Evolutionary conservation across 768 basidiomycete genomes (phyloP), one percentile per base, ranked within the genome.

Genomic region (Lentinus tigrinus): DNA sequence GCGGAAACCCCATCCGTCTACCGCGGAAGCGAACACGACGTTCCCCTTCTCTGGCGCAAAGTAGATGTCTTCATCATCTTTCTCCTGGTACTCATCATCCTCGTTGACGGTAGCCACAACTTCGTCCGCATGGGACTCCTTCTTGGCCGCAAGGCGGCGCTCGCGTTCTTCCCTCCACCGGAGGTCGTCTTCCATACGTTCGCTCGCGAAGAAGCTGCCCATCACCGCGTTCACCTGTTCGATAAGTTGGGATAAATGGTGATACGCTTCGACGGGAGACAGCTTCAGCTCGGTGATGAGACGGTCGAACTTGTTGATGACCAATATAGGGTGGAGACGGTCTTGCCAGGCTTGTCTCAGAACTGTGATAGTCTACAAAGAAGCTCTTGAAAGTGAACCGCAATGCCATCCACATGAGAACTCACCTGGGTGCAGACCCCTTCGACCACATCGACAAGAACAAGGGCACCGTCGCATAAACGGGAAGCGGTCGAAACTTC

Each of bases 161-260:
- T 98, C 93, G 27, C 91, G 85, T 62, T 93, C 93, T 76, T 98
- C 96, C 62, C 89, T 78, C 93, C 97, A 97, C 14, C 93, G 81
- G 21, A 94, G 73, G 73, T 98, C 95, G 60, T 98, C 95, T 62
- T 96, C 95, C 95, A 98, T 97, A 17, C 97, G 78, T 61, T 98
- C 96, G 2, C 89, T 83, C 3, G 95, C 94, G 67, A 95, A 98
- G 72, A 98, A 95, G 56, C 85, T 85, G 0, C 97, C 97, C 94
- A 98, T 96, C 50, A 98, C 93, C 0, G 95, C 97, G 67, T 98
- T 99, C 24, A 98, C 95, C 67, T 97, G 93, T 70, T 98, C 96
- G 52, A 99, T 93, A 14, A 98, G 79, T 37, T 93, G 88, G 6
- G 85, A 78, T n/a, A 99, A 84, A 66, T 98, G 96, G 65, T 95